A percentile compares a stretch with the other conserved stretches of the same genome.
Conservation (phyloP, 495 filamentous ascomycete species). For the Physcia stellaris region DNA sequence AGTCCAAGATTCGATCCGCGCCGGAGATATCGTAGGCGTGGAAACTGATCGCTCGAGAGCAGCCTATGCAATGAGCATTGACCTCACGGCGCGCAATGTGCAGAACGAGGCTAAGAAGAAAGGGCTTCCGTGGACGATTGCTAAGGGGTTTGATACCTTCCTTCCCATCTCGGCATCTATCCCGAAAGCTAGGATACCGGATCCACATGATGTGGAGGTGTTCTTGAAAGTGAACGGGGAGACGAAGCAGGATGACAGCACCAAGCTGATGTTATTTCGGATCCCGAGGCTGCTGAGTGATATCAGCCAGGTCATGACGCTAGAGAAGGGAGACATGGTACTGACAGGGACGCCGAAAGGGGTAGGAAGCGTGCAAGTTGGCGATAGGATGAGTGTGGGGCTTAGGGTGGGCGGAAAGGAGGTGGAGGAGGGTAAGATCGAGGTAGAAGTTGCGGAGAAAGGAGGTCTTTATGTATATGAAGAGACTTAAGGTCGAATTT, state of each 20-base stretch:
- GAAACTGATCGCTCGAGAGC: conserved; percentile 26
- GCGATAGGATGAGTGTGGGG: conserved; percentile 81
- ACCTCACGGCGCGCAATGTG: conserved; percentile 87
- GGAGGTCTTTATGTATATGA: conserved; percentile 28
- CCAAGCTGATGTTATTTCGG: conserved; percentile 78
- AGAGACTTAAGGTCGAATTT: conserved; percentile 11
- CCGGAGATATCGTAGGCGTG: conserved; percentile 1
- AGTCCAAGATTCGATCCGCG: too few species aligned
- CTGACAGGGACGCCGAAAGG: conserved; percentile 95
- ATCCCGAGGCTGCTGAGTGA: conserved; percentile 80
- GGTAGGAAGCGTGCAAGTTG: conserved; percentile 70
- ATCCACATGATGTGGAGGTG: conserved; percentile 79
- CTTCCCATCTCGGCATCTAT: conserved; percentile 71
- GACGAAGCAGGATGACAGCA: conserved; percentile 67
- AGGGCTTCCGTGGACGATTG: conserved; percentile 89
- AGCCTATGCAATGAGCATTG: conserved; percentile 66
- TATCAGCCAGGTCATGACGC: conserved; percentile 85
- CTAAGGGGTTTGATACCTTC: conserved; percentile 97
- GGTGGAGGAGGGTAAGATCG: conserved; percentile 72
- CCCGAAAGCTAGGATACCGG: conserved; percentile 57
- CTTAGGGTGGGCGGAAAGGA: conserved; percentile 71
- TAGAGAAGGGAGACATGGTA: conserved; percentile 84
- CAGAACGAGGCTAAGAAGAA: conserved; percentile 95
- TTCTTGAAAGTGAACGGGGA: conserved; percentile 68
- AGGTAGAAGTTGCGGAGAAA: conserved; percentile 65